Percentiles rank a stretch among this genome's conserved stretches.
phyloP scores from a whole-genome alignment of 805 yeast species.

The Barnettozyma siamensis region DNA sequence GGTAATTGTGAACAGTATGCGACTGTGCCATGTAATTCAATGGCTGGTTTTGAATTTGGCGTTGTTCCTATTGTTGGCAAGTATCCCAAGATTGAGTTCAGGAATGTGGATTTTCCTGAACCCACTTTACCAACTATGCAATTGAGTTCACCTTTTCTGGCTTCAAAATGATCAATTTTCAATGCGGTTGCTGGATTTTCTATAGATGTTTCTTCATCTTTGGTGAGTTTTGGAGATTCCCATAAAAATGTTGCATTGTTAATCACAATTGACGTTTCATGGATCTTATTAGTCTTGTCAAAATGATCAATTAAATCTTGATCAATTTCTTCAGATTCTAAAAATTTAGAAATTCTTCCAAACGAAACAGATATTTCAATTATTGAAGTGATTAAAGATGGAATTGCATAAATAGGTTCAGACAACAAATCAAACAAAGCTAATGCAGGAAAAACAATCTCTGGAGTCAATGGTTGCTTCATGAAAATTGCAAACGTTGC shows the following conservation, averaged over 20 bases:
- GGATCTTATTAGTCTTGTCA: slow-evolving; percentile 17
- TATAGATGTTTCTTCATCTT: slow-evolving; percentile 35
- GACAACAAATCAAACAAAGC: slow-evolving; percentile 53
- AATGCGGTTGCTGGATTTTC: slow-evolving; percentile 41
- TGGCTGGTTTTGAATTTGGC: slow-evolving; percentile 23
- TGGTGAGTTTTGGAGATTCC: slow-evolving; percentile 26
- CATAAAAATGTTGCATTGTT: slow-evolving; percentile 51
- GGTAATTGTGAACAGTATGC: slow-evolving; percentile 94
- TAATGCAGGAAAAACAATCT: slow-evolving; percentile 63
- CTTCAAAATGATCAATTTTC: slow-evolving; percentile 51
- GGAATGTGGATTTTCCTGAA: slow-evolving; percentile 78
- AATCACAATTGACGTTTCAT: slow-evolving; percentile 33
- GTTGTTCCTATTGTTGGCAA: slow-evolving; percentile 35
- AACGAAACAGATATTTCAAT: slow-evolving; percentile 58
- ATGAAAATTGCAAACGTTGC: slow-evolving; percentile 44
- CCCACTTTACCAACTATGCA: slow-evolving; percentile 92
- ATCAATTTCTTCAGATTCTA: slow-evolving; percentile 43
- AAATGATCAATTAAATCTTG: slow-evolving; percentile 27
- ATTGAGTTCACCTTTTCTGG: slow-evolving; percentile 69
- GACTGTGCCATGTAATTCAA: slow-evolving; percentile 68
- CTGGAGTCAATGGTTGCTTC: slow-evolving; percentile 52
- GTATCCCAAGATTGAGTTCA: slow-evolving; percentile 79
- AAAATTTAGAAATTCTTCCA: slow-evolving; percentile 45
- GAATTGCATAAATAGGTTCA: slow-evolving; percentile 54
- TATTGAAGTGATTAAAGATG: slow-evolving; percentile 48